Evolutionary conservation across 495 filamentous ascomycete species (phyloP).

Genomic region (Neurospora sp.): DNA sequence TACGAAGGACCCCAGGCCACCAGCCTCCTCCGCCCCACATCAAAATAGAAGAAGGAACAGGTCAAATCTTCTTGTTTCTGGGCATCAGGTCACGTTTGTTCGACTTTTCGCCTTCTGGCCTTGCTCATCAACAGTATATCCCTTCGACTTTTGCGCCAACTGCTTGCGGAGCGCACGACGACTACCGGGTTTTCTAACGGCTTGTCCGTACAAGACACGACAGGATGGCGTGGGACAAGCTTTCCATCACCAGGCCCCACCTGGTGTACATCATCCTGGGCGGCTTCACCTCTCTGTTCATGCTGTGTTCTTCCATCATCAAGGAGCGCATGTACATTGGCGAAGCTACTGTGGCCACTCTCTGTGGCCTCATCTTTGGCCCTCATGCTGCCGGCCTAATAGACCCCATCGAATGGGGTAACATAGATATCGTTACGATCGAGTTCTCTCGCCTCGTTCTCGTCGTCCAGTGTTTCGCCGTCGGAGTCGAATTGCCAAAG

Average conservation of each 20-base stretch:
- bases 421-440: constrained; percentile 87
- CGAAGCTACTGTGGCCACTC: constrained; percentile 91
- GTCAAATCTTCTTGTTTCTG: background rate
- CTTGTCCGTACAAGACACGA: background rate
- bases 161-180: background rate
- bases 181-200: background rate
- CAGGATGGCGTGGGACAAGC: constrained; percentile 83
- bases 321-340: constrained; percentile 99
- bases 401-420: constrained; percentile 78
- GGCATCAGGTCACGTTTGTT: background rate
- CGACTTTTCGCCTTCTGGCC: background rate
- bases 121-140: background rate
- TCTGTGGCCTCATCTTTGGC: constrained; percentile 96
- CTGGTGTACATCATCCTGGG: constrained; percentile 97
- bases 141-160: background rate
- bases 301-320: constrained; percentile 94
- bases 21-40: background rate
- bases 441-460: constrained; percentile 96
- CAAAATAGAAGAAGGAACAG: background rate
- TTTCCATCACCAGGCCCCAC: constrained; percentile 89
- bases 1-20: background rate
- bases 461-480: constrained; percentile 98
- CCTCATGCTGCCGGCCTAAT: constrained; percentile 91
- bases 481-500: constrained; percentile 96
- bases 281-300: constrained; percentile 96